phyloP scores from a whole-genome alignment of 768 basidiomycete species.

The Amylocystis lapponica region DNA sequence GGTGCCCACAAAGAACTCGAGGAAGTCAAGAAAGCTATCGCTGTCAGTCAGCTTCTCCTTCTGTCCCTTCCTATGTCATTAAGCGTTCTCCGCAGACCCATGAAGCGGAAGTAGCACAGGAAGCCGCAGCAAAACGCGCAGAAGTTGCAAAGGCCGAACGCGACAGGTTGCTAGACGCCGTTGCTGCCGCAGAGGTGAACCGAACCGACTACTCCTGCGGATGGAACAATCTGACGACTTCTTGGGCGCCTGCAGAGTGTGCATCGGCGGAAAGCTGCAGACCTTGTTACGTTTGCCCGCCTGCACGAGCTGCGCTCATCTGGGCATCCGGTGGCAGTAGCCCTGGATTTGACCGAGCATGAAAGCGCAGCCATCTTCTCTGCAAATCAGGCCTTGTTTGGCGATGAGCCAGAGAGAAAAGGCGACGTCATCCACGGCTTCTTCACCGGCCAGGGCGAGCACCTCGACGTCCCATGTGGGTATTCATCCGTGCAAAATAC shows the following conservation, averaged over 20 bases:
- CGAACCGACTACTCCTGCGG: not conserved
- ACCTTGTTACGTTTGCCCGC: constrained; percentile 55
- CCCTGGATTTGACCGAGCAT: constrained; percentile 37
- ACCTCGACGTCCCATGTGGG: constrained; percentile 63
- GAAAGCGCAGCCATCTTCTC: constrained; percentile 54
- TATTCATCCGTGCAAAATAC: constrained; percentile 13
- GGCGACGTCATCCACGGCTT: constrained; percentile 48
- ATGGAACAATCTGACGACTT: not conserved
- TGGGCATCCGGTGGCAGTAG: constrained; percentile 38
- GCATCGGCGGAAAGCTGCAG: constrained; percentile 37
- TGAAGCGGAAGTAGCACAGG: constrained; percentile 57
- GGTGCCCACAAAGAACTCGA: constrained; percentile 76
- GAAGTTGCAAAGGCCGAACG: constrained; percentile 55
- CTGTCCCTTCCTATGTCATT: constrained; percentile 2
- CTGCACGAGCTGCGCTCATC: constrained; percentile 45
- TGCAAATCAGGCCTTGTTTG: constrained; percentile 48
- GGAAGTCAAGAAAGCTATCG: constrained; percentile 79
- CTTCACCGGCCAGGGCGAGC: constrained; percentile 51
- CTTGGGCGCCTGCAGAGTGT: constrained; percentile 32
- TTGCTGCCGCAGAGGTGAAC: constrained; percentile 53
- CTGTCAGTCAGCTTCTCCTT: constrained; percentile 40
- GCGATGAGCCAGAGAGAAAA: constrained; percentile 48
- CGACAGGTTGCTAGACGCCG: constrained; percentile 47
- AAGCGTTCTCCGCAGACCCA: constrained; percentile 36
- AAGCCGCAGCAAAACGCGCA: constrained; percentile 46